These are phyloP conservation scores for Simmondsia chinensis DNA, from an alignment of 148 eudicot genomes.

Conservation along the genomic window DNA sequence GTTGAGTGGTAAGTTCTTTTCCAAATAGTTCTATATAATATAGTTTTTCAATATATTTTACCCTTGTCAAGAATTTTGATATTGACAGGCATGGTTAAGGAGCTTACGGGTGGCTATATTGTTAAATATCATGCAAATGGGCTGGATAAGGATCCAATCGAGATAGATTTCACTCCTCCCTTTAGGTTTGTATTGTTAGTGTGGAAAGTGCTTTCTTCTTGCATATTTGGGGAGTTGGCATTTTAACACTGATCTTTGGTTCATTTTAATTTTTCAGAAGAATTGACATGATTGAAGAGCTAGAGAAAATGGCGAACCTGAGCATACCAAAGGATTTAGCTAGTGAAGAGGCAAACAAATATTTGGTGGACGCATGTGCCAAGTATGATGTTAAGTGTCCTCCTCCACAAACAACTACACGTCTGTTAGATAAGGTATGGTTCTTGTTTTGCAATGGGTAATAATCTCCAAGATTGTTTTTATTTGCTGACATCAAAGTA, in stretches of 20 bases:
- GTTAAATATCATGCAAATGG: slow-evolving; percentile 89
- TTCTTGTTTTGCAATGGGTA: neutral
- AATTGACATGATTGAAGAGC: slow-evolving; percentile 83
- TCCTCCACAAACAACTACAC: slow-evolving; percentile 83
- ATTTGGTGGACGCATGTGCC: slow-evolving; percentile 61
- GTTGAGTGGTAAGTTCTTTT: slow-evolving; percentile 59
- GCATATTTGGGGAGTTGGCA: neutral
- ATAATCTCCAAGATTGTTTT: neutral
- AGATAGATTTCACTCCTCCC: slow-evolving; percentile 96
- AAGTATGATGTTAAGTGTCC: slow-evolving; percentile 82
- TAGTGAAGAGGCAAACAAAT: slow-evolving; percentile 59
- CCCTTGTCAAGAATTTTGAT: slow-evolving; percentile 4
- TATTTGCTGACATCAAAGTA: too few relatives aligned
- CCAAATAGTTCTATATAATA: neutral
- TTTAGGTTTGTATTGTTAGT: slow-evolving; percentile 46
- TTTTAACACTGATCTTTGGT: neutral
- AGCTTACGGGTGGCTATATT: slow-evolving; percentile 79
- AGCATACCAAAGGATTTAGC: slow-evolving; percentile 80
- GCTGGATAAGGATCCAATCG: slow-evolving; percentile 64
- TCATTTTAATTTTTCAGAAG: slow-evolving; percentile 35
- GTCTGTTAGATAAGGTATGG: slow-evolving; percentile 77
- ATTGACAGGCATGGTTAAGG: slow-evolving; percentile 78
- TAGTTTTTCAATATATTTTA: neutral
- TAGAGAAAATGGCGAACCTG: slow-evolving; percentile 76
- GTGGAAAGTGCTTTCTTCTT: neutral